Conservation (phyloP, 2,329 filamentous ascomycete species). For the Plenodomus tracheiphilus region DNA sequence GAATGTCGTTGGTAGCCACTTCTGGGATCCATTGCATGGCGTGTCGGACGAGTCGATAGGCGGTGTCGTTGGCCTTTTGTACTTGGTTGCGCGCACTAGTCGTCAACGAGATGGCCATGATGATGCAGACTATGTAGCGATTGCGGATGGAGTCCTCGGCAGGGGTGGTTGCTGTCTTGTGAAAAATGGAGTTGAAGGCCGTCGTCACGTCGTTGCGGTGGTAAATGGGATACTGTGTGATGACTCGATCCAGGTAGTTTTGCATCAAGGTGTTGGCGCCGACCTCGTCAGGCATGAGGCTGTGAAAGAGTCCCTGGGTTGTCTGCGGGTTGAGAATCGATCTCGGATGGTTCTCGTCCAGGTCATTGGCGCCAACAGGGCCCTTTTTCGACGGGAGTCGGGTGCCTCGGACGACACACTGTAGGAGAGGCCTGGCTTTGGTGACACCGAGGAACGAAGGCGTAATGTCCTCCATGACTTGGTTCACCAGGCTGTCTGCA, state of each 20-base stretch:
- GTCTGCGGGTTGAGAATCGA: slow-evolving; percentile 44
- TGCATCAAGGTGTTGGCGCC: slow-evolving; percentile 37
- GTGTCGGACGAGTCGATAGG: slow-evolving; percentile 37
- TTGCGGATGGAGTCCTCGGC: slow-evolving; percentile 34
- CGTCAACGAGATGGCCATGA: slow-evolving; percentile 43
- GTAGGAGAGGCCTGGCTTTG: slow-evolving; percentile 35
- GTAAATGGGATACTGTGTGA: slow-evolving; percentile 45
- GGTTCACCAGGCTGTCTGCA: slow-evolving; percentile 36
- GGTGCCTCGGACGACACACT: slow-evolving; percentile 42
- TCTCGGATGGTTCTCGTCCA: slow-evolving; percentile 41
- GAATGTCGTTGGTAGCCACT: slow-evolving; percentile 42
- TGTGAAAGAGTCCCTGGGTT: slow-evolving; percentile 24
- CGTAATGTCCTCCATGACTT: slow-evolving; percentile 41
- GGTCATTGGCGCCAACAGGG: slow-evolving; percentile 38
- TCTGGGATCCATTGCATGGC: slow-evolving; percentile 43
- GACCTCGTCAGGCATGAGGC: slow-evolving; percentile 35
- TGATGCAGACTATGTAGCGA: slow-evolving; percentile 42
- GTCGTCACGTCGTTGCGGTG: slow-evolving; percentile 38
- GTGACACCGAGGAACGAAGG: slow-evolving; percentile 42
- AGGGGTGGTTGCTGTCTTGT: slow-evolving; percentile 24
- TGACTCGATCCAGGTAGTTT: slow-evolving; percentile 39
- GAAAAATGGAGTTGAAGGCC: slow-evolving; percentile 40
- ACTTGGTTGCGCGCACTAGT: slow-evolving; percentile 41
- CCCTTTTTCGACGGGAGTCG: slow-evolving; percentile 40
- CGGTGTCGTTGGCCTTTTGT: slow-evolving; percentile 36